These are phyloP conservation scores for Cercospora sojina DNA, from an alignment of 2,329 filamentous ascomycete species.

Conservation along the genomic window DNA sequence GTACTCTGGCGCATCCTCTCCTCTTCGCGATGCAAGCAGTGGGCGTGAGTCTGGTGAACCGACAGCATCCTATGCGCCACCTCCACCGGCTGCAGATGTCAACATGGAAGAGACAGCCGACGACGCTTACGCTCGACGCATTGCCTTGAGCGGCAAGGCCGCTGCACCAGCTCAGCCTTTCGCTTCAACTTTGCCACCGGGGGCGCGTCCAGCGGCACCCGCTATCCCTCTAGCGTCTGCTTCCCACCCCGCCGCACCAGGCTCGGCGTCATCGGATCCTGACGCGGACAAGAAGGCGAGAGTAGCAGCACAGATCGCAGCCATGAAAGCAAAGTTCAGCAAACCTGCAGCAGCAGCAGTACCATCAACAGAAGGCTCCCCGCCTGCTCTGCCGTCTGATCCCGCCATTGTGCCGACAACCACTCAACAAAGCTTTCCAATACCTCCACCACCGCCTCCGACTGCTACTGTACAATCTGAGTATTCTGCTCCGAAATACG, in stretches of 20 bases:
- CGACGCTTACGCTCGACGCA: constrained; percentile 65
- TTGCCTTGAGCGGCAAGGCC: constrained; percentile 53
- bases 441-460: not conserved
- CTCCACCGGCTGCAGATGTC: constrained; percentile 31
- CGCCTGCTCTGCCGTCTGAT: not conserved
- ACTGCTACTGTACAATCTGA: not conserved
- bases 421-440: not conserved
- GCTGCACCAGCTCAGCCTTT: constrained; percentile 28
- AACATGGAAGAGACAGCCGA: constrained; percentile 65
- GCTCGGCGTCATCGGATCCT: constrained; percentile 9
- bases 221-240: constrained; percentile 6
- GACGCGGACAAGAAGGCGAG: constrained; percentile 26
- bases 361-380: not conserved
- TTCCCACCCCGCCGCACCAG: constrained; percentile 29
- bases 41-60: not conserved
- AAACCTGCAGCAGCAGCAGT: not conserved
- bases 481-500: not conserved
- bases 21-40: constrained; percentile 1
- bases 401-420: not conserved
- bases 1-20: constrained; percentile 16
- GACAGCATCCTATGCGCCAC: constrained; percentile 48
- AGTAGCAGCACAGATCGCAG: constrained; percentile 29
- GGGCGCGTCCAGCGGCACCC: not conserved
- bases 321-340: constrained; percentile 28
- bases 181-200: constrained; percentile 23